A percentile compares a stretch with the other conserved stretches of the same genome.
Evolutionary conservation across 768 basidiomycete genomes (phyloP).

Genomic region (Solioccasus polychromus): DNA sequence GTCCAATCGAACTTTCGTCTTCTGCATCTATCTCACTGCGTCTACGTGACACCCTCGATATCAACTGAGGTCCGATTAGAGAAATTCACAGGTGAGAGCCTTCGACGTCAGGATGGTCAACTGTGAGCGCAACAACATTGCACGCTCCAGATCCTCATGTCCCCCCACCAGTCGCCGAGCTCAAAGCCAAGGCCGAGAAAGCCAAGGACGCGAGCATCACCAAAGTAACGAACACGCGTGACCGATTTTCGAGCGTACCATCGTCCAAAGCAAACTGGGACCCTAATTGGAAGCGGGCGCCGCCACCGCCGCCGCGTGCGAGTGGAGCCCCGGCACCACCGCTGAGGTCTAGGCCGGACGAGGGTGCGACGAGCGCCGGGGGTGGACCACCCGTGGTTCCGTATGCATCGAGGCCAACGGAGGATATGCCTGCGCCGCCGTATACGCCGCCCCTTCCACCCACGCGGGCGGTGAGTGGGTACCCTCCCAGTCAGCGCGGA

Average conservation of each 20-base stretch:
- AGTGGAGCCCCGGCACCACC: constrained; percentile 34
- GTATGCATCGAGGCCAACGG: constrained; percentile 14
- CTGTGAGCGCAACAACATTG: constrained; percentile 23
- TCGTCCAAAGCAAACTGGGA: constrained; percentile 66
- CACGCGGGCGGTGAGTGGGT: constrained; percentile 25
- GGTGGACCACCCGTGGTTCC: constrained; percentile 4
- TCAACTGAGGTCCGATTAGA: not conserved
- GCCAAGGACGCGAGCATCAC: constrained; percentile 55
- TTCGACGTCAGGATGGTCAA: constrained; percentile 23
- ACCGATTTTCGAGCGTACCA: constrained; percentile 53
- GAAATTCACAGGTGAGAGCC: not conserved
- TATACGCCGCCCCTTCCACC: constrained; percentile 27
- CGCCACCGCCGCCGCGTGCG: constrained; percentile 36
- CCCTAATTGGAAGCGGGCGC: constrained; percentile 47
- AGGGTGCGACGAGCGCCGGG: constrained; percentile 6
- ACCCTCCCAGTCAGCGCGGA: constrained; percentile 14
- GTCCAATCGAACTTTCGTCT: too few species aligned
- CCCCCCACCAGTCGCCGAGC: constrained; percentile 49
- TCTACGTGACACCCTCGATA: too few species aligned
- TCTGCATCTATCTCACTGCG: too few species aligned
- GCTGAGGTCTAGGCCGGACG: constrained; percentile 24
- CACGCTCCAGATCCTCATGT: constrained; percentile 3
- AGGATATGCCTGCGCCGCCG: constrained; percentile 10
- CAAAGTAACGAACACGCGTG: constrained; percentile 52
- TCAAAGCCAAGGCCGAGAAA: constrained; percentile 62